Percentiles rank a stretch among this genome's conserved stretches.
phyloP scores from a whole-genome alignment of 2,329 filamentous ascomycete species.

The Aureobasidium lini region DNA sequence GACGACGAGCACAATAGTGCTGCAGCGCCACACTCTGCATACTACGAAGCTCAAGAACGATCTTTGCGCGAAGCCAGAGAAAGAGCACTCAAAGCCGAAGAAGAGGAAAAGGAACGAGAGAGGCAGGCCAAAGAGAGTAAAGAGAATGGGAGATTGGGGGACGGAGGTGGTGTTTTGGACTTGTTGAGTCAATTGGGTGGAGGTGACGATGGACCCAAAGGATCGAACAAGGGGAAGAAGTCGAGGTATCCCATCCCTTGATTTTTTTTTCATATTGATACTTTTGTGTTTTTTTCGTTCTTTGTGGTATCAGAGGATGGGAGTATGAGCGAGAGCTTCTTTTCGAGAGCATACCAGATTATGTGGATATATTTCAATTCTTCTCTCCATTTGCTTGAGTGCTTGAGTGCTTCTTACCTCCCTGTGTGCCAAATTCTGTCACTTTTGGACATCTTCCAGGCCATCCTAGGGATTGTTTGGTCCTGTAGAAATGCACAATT shows the following conservation, averaged over 20 bases:
- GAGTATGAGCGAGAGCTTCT: neutral
- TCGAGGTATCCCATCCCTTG: constrained; percentile 9
- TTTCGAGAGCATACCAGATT: no score
- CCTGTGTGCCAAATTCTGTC: no score
- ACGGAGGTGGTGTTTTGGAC: neutral
- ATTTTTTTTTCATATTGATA: neutral
- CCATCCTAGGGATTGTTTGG: no score
- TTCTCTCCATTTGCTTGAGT: no score
- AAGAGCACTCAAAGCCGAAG: constrained; percentile 24
- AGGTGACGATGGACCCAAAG: neutral
- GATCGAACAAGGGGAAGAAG: constrained; percentile 3
- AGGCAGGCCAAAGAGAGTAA: constrained; percentile 18
- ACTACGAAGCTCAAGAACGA: constrained; percentile 27
- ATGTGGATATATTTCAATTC: no score
- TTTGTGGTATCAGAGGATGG: neutral
- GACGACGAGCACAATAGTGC: constrained; percentile 19
- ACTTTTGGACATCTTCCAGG: no score
- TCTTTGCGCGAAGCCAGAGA: constrained; percentile 28
- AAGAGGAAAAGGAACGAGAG: constrained; percentile 26
- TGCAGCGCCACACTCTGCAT: constrained; percentile 15
- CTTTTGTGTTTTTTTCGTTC: no score
- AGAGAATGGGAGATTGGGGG: constrained; percentile 9
- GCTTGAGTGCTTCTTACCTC: no score
- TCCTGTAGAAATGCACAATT: no score
- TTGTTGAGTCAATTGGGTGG: neutral